Percentiles rank a stretch among this genome's conserved stretches.
Evolutionary conservation across 169 alveolate species (phyloP).

Genomic region (Amoebophrya sp.): DNA sequence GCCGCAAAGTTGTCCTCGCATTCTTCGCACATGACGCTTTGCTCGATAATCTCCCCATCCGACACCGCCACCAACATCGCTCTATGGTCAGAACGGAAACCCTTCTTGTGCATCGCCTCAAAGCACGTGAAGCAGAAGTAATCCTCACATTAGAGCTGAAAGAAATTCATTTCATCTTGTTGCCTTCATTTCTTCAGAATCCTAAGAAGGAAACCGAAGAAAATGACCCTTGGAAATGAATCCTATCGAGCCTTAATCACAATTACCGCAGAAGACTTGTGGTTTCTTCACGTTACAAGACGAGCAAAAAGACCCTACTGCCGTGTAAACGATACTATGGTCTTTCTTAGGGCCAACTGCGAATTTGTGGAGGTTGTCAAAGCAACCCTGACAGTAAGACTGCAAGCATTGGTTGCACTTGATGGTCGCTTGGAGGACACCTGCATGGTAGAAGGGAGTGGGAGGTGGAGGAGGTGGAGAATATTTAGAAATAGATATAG

Average conservation of each 20-base stretch:
- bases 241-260: conserved; percentile 29
- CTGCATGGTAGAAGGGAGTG: too few relatives aligned
- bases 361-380: conserved; percentile 41
- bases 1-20: conserved; percentile 47
- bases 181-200: not conserved
- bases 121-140: conserved; percentile 51
- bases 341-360: conserved; percentile 40
- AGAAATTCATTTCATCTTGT: not conserved
- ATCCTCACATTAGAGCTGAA: conserved; percentile 19
- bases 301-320: conserved; percentile 45
- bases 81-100: not conserved
- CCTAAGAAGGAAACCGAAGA: too few relatives aligned
- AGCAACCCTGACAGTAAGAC: conserved; percentile 51
- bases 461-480: too few relatives aligned
- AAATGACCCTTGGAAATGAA: too few relatives aligned
- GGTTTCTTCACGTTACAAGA: conserved; percentile 49
- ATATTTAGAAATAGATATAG: too few relatives aligned
- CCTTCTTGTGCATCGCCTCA: conserved; percentile 21
- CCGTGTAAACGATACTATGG: conserved; percentile 43
- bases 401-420: conserved; percentile 49
- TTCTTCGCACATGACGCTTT: conserved; percentile 28
- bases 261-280: conserved; percentile 50
- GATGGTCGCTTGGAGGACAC: conserved; percentile 49
- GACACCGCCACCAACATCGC: not conserved
- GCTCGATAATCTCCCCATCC: not conserved